Conservation (phyloP, 768 basidiomycete genomes). For the Pisolithus marmoratus region DNA sequence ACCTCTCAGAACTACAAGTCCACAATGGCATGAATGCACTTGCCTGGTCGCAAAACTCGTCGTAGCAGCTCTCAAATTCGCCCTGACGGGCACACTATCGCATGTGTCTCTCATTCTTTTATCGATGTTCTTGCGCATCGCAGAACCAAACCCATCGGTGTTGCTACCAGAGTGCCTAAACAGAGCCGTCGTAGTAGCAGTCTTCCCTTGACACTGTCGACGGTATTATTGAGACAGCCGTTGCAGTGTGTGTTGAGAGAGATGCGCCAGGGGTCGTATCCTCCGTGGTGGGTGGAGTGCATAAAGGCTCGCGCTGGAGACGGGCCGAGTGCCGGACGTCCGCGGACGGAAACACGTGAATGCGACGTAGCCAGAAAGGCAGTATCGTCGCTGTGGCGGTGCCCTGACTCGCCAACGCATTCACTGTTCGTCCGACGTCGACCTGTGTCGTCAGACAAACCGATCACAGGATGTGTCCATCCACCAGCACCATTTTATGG, state of each 20-base stretch:
- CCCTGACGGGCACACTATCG: conserved; percentile 57
- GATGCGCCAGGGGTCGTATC: conserved; percentile 39
- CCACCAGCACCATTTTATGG: no score
- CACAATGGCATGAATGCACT: conserved; percentile 9
- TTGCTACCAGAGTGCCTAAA: conserved; percentile 65
- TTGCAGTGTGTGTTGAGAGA: conserved; percentile 71
- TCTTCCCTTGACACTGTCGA: conserved; percentile 56
- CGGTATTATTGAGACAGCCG: conserved; percentile 81
- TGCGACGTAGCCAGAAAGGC: conserved; percentile 54
- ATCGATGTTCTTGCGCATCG: no score
- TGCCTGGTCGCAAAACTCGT: conserved; percentile 82
- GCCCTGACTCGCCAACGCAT: no score
- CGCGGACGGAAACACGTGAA: no score
- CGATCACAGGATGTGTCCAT: no score
- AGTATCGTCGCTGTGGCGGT: no score
- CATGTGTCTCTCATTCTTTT: conserved; percentile 37
- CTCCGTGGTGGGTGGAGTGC: conserved; percentile 36
- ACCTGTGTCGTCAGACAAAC: no score
- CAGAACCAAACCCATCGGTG: conserved; percentile 57
- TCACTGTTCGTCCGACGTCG: no score
- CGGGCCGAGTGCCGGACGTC: no score
- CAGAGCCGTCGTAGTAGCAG: conserved; percentile 47
- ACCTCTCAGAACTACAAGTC: conserved; percentile 8
- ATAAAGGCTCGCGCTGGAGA: no score
- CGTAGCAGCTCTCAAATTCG: conserved; percentile 75